These are phyloP conservation scores for Fraxinus albicans DNA, from an alignment of 305 asterid species.

Conservation along the genomic window DNA sequence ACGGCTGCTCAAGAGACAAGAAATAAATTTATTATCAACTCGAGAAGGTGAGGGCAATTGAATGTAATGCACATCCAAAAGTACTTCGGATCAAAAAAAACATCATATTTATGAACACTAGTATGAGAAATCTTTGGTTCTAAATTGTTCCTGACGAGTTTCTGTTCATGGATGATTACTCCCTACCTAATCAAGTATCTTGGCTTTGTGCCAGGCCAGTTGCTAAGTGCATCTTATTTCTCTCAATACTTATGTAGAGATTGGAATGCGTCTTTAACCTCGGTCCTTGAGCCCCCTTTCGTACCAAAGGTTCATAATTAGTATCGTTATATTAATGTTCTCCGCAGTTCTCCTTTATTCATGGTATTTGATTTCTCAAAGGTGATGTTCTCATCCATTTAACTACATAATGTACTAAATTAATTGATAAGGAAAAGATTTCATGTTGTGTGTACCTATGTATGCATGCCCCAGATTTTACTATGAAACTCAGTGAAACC, in stretches of 20 bases:
- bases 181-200: background rate
- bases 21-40: conserved; percentile 12
- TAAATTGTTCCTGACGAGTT: background rate
- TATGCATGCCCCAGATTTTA: background rate
- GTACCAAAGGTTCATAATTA: background rate
- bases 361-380: background rate
- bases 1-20: conserved; percentile 54
- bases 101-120: background rate
- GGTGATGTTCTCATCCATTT: background rate
- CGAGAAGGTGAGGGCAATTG: background rate
- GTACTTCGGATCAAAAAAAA: background rate
- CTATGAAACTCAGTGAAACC: background rate
- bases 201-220: background rate
- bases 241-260: background rate
- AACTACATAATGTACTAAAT: background rate
- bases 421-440: background rate
- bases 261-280: background rate
- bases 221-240: background rate
- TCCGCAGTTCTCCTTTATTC: background rate
- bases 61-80: background rate
- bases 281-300: background rate
- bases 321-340: background rate
- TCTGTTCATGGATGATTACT: background rate
- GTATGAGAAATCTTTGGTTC: background rate
- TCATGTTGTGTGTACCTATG: background rate